phyloP scores from a whole-genome alignment of 2,329 filamentous ascomycete genomes.

The Diplodia sapinea region DNA sequence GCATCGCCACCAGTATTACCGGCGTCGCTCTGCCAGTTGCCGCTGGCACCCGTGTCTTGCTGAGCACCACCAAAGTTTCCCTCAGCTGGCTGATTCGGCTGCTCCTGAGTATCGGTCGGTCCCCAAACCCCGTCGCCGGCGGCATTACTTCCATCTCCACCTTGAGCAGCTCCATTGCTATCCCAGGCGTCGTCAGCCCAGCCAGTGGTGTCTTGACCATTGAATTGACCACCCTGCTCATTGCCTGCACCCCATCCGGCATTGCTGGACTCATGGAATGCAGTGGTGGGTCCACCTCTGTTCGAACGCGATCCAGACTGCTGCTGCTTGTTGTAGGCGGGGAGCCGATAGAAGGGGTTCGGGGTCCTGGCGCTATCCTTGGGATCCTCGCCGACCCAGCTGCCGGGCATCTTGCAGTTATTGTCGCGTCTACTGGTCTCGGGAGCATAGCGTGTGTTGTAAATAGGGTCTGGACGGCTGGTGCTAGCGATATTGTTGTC shows the following conservation, averaged over 20 bases:
- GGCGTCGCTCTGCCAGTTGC: not conserved
- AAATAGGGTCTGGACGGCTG: not conserved
- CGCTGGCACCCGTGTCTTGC: not conserved
- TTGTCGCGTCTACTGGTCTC: not conserved
- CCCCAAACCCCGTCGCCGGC: not conserved
- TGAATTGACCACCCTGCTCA: not conserved
- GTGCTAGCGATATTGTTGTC: constrained; percentile 3
- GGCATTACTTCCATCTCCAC: not conserved
- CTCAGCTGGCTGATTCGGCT: not conserved
- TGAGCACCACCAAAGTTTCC: not conserved
- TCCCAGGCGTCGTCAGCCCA: not conserved
- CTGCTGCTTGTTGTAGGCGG: not conserved
- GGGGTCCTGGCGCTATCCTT: not conserved
- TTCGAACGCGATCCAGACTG: not conserved
- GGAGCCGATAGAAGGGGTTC: not conserved
- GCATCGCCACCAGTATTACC: not conserved
- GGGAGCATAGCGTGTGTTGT: not conserved
- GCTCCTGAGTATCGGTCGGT: not conserved
- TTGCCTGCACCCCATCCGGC: too few relatives aligned
- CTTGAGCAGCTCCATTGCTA: not conserved
- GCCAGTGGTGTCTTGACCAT: not conserved
- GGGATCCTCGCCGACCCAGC: not conserved
- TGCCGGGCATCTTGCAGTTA: constrained; percentile 15
- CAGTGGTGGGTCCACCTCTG: not conserved
- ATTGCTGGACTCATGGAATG: not conserved